Evolutionary conservation across 305 asterid genomes (phyloP).

Genomic region (Coffea humblotiana): DNA sequence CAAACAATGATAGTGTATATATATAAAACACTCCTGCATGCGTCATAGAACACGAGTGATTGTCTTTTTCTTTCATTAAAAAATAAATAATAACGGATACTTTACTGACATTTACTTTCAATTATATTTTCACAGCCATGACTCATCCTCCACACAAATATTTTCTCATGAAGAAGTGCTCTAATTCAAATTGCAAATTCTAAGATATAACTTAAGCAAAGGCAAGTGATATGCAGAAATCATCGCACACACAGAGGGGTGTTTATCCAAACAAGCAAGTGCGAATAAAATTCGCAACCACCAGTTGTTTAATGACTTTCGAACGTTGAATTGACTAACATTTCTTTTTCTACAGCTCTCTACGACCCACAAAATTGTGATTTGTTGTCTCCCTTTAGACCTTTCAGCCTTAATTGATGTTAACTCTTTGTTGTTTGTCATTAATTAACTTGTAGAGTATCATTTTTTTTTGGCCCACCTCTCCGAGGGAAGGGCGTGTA

Average conservation of each 20-base stretch:
- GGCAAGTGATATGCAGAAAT: background rate
- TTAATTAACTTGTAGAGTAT: too few relatives aligned
- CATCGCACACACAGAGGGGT: background rate
- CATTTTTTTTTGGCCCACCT: too few relatives aligned
- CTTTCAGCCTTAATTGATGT: background rate
- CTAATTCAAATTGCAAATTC: background rate
- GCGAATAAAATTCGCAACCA: background rate
- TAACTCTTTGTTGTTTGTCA: background rate
- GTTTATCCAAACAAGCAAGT: background rate
- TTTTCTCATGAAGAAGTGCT: background rate
- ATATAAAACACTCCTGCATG: too few relatives aligned
- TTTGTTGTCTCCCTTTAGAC: background rate
- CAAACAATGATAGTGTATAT: too few relatives aligned
- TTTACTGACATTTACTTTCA: too few relatives aligned
- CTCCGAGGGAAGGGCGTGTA: too few relatives aligned
- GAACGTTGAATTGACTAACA: background rate
- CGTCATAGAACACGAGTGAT: background rate
- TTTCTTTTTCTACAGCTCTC: background rate
- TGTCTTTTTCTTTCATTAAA: background rate
- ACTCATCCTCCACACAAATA: background rate
- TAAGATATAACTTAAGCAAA: background rate
- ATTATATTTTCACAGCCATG: background rate
- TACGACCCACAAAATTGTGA: background rate
- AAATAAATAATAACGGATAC: too few relatives aligned
- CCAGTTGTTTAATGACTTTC: background rate